A percentile compares a stretch with the other conserved stretches of the same genome.
These are phyloP conservation scores for Coprinopsis strossmayeri DNA, from an alignment of 768 basidiomycete species.

Conservation along the genomic window DNA sequence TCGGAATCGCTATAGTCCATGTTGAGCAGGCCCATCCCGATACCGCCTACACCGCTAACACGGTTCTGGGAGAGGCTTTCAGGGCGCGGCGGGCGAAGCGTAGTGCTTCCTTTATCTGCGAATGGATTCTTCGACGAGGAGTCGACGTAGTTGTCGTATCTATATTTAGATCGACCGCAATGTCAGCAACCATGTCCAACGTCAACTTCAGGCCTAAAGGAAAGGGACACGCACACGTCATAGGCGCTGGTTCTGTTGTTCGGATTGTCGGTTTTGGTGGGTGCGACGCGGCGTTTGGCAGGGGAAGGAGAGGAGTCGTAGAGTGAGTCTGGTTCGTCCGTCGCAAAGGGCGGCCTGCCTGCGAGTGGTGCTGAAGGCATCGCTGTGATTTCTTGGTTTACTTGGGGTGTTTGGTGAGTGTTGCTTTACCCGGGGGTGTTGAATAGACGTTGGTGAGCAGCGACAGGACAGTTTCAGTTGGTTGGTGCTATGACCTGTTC, in stretches of 20 bases:
- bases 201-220: background rate
- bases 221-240: slow-evolving; percentile 49
- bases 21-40: slow-evolving; percentile 29
- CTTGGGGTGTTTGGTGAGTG: too few species aligned
- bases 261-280: slow-evolving; percentile 37
- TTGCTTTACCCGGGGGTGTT: too few species aligned
- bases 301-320: slow-evolving; percentile 39
- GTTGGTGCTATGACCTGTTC: too few species aligned
- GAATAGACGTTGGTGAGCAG: too few species aligned
- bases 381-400: too few species aligned
- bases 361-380: slow-evolving; percentile 7
- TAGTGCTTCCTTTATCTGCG: too few species aligned
- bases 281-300: slow-evolving; percentile 36
- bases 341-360: slow-evolving; percentile 4
- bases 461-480: too few species aligned
- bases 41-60: slow-evolving; percentile 46
- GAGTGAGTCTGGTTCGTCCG: slow-evolving; percentile 54
- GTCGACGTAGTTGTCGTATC: slow-evolving; percentile 58
- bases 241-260: slow-evolving; percentile 58
- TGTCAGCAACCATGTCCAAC: slow-evolving; percentile 17
- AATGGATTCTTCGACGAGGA: slow-evolving; percentile 5
- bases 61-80: slow-evolving; percentile 23
- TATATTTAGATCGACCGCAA: too few species aligned
- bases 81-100: slow-evolving; percentile 9
- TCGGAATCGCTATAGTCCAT: slow-evolving; percentile 27